Conservation (phyloP, 129 eudicot species). For the Centrapalus pauciflorus region DNA sequence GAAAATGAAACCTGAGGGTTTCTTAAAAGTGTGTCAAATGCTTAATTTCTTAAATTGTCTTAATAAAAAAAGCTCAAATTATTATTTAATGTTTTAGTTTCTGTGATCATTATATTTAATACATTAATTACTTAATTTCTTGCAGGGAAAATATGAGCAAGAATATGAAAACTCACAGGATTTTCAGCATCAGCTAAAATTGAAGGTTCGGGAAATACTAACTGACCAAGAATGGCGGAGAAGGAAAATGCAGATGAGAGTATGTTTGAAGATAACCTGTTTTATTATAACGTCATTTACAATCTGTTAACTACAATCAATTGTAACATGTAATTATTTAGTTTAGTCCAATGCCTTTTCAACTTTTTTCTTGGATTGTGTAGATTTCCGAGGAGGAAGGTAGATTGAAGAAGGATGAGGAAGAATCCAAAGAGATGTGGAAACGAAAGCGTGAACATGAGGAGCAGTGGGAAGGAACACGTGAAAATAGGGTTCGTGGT, state of each 20-base stretch:
- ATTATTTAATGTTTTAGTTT: too few relatives aligned
- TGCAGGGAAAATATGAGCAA: conserved; percentile 88
- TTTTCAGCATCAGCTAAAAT: conserved; percentile 71
- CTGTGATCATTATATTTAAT: too few relatives aligned
- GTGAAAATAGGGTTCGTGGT: conserved; percentile 83
- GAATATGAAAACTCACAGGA: conserved; percentile 64
- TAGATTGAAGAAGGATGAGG: conserved; percentile 97
- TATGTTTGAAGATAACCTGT: conserved; percentile 31
- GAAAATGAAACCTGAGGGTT: too few relatives aligned
- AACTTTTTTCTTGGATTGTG: not conserved
- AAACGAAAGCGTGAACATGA: conserved; percentile 98
- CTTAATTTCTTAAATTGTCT: too few relatives aligned
- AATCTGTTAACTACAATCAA: not conserved
- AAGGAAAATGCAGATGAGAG: conserved; percentile 99
- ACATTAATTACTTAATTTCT: too few relatives aligned
- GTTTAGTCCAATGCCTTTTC: not conserved
- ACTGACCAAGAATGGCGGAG: conserved; percentile 99
- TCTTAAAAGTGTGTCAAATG: too few relatives aligned
- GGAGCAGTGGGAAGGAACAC: conserved; percentile 99
- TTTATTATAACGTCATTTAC: not conserved
- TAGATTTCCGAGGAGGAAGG: conserved; percentile 99
- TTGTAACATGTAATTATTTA: not conserved
- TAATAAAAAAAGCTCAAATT: too few relatives aligned
- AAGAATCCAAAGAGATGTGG: conserved; percentile 95
- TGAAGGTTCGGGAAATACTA: conserved; percentile 86